Percentiles rank a stretch among this genome's conserved stretches.
phyloP scores from a whole-genome alignment of 257 asterid species.

The Gentiana straminea region DNA sequence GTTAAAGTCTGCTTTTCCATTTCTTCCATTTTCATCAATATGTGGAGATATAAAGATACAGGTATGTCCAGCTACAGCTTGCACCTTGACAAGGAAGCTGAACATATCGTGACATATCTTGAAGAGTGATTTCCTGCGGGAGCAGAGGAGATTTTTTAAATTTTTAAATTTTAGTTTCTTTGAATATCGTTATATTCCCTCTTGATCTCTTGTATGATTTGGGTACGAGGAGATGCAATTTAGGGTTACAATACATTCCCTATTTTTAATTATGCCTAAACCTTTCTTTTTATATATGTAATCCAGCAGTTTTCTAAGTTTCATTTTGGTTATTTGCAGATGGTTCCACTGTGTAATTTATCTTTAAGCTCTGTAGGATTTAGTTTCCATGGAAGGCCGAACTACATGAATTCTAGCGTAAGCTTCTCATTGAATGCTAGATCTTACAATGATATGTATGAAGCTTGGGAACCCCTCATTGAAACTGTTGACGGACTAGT shows the following conservation, averaged over 20 bases:
- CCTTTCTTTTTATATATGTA: background rate
- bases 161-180: too few species aligned
- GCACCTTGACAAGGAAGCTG: too few species aligned
- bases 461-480: conserved; percentile 96
- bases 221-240: too few species aligned
- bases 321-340: conserved; percentile 38
- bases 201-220: too few species aligned
- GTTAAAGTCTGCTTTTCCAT: background rate
- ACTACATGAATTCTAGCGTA: conserved; percentile 47
- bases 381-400: conserved; percentile 56
- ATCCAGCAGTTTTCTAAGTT: conserved; percentile 12
- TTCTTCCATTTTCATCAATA: background rate
- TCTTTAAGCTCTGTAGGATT: conserved; percentile 69
- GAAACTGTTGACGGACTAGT: conserved; percentile 85
- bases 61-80: too few species aligned
- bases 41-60: too few species aligned
- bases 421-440: conserved; percentile 69
- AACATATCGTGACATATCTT: too few species aligned
- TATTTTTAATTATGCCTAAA: too few species aligned
- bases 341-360: conserved; percentile 88
- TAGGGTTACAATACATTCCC: too few species aligned
- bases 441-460: conserved; percentile 88
- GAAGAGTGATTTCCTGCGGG: too few species aligned
- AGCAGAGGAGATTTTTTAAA: too few species aligned
- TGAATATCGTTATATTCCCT: too few species aligned